Evolutionary conservation across 176 grass and related monocot species (phyloP).

Genomic region (Carex myosuroides): DNA sequence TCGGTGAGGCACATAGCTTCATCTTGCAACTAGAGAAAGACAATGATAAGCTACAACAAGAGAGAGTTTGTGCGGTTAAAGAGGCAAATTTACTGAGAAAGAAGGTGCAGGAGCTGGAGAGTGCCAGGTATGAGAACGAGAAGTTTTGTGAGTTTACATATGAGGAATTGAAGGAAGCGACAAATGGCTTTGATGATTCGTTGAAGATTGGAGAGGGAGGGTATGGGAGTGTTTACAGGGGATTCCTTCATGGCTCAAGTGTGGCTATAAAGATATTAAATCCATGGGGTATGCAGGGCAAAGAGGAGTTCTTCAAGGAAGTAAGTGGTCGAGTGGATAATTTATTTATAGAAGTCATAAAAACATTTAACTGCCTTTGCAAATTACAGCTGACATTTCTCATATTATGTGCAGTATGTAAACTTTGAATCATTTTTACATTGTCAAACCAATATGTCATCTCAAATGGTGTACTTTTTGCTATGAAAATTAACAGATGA

Average conservation of each 20-base stretch:
- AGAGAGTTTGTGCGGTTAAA: slow-evolving; percentile 24
- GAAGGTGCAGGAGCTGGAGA: slow-evolving; percentile 9
- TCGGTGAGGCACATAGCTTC: slow-evolving; percentile 14
- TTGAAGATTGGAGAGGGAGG: slow-evolving; percentile 43
- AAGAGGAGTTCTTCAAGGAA: slow-evolving; percentile 37
- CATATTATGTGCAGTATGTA: neutral
- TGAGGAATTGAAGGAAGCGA: slow-evolving; percentile 31
- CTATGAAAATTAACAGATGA: slow-evolving; percentile 32
- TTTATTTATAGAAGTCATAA: neutral
- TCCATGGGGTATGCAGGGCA: slow-evolving; percentile 33
- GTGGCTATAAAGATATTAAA: slow-evolving; percentile 42
- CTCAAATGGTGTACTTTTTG: neutral
- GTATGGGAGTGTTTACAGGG: slow-evolving; percentile 42
- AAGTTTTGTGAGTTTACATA: slow-evolving; percentile 34
- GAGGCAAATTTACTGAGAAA: slow-evolving; percentile 20
- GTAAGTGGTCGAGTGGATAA: neutral
- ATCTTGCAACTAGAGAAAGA: slow-evolving; percentile 22
- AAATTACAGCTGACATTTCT: neutral
- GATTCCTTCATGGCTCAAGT: slow-evolving; percentile 16
- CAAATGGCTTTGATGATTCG: slow-evolving; percentile 27
- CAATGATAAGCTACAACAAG: slow-evolving; percentile 16
- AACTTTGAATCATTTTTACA: neutral
- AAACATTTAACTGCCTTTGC: neutral
- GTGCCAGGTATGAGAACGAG: neutral
- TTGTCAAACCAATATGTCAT: neutral